Base-by-base conservation (phyloP, 495 filamentous ascomycete species). In the Xylaria bambusicola region DNA sequence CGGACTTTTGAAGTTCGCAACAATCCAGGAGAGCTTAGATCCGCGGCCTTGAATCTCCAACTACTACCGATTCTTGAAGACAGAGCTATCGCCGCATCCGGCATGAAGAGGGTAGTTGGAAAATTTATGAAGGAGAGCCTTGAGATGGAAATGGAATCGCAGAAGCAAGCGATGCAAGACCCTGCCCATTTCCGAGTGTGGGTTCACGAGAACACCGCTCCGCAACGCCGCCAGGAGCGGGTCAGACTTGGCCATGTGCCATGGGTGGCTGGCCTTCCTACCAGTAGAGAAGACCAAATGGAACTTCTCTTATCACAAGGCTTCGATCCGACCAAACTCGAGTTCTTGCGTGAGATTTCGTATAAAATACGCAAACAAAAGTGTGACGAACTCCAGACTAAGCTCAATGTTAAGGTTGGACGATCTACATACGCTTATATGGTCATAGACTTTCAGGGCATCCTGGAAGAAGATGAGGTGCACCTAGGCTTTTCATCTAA, bases 351-450 rank as follows among this genome's bases (percentile, higher is more conserved):
- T 24, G 73, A 83, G 1, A 73, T 80, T 2, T 77, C 91, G 3
- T 76, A 74, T 23, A 74, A 76, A 0, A 74, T 85, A 9, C 78
- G 89, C 15, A 73, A 72, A 23, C 71, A 80, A 7, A 75, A 85
- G 62, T 90, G 78, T 61, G 77, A 78, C 40, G 75, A 69, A 47
- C 77, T 84, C 52, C 82, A 78, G 61, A 77, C 85, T 1, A 83
- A 85, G 31, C 73, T 93, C 38, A 88, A 88, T 48, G 87, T 97
- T 33, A 80, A 77, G 21, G 78, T 97, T 7, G 84, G 82, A 0
- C 77, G 83, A n/a, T 94, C 92, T 0, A 88, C 91, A 0, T 88
- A 88, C 65, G 79, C 88, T 0, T 91, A 85, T 65, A 95, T 93
- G 73, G 84, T 95, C 20, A 85, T 90, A 0, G 93, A 97, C 72